These are phyloP conservation scores for Oxytropis ochrocephala DNA, from an alignment of 306 rosid genomes.

Conservation along the genomic window DNA sequence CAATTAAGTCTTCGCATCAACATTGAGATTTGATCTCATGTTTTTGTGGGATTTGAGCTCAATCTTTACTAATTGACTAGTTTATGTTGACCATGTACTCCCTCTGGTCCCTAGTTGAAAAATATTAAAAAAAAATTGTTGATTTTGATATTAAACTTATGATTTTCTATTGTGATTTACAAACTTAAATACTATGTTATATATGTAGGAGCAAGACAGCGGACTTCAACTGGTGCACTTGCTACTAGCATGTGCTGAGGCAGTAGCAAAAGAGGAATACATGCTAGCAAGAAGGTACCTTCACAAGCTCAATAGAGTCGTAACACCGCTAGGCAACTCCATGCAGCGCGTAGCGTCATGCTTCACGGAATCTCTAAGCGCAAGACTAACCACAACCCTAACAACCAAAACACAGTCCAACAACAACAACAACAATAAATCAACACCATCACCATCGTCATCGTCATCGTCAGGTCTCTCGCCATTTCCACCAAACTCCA, in stretches of 20 bases:
- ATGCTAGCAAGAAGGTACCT: conserved; percentile 79
- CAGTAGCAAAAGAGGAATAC: conserved; percentile 84
- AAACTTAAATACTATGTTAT: background rate
- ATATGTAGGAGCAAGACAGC: conserved; percentile 70
- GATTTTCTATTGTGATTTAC: background rate
- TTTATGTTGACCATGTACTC: no score
- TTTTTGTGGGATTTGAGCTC: no score
- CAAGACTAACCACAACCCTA: conserved; percentile 66
- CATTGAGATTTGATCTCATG: no score
- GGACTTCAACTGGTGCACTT: conserved; percentile 94
- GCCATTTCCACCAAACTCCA: conserved; percentile 53
- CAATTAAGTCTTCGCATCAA: no score
- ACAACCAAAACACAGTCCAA: conserved; percentile 15
- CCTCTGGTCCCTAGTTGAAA: no score
- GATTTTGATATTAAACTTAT: background rate
- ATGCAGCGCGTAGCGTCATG: conserved; percentile 90
- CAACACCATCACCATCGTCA: background rate
- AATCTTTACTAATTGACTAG: no score
- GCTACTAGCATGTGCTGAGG: conserved; percentile 87
- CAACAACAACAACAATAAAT: background rate
- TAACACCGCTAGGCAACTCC: conserved; percentile 75
- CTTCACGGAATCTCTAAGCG: conserved; percentile 71
- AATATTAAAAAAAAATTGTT: no score
- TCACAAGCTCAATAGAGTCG: conserved; percentile 68
- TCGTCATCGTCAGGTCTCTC: conserved; percentile 23